These are phyloP conservation scores for Tulasnella sp. DNA, from an alignment of 768 basidiomycete genomes.

Conservation along the genomic window DNA sequence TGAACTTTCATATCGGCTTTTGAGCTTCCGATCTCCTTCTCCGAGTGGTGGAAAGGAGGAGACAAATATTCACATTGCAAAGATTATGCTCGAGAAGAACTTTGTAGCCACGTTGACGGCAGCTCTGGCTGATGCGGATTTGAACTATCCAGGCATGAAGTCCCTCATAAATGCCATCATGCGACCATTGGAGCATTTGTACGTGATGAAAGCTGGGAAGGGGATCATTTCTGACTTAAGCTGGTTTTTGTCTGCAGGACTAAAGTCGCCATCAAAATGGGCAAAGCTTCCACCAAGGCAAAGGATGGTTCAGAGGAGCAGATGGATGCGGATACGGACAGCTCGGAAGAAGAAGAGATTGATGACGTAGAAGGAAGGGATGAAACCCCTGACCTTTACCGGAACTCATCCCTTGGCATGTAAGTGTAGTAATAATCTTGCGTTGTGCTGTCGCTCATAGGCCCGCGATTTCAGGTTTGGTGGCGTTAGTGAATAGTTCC, in stretches of 20 bases:
- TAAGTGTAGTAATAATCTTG: slow-evolving; percentile 33
- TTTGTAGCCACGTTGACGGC: slow-evolving; percentile 83
- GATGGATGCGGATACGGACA: slow-evolving; percentile 37
- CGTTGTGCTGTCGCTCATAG: neutral
- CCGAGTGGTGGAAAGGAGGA: slow-evolving; percentile 42
- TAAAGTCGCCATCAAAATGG: slow-evolving; percentile 98
- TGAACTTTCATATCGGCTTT: slow-evolving; percentile 79
- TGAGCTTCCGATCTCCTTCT: slow-evolving; percentile 40
- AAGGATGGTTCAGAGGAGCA: slow-evolving; percentile 49
- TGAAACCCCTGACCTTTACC: slow-evolving; percentile 88
- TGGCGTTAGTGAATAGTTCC: slow-evolving; percentile 53
- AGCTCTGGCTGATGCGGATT: slow-evolving; percentile 84
- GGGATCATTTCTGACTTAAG: neutral
- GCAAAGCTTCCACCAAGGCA: slow-evolving; percentile 57
- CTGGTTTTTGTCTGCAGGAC: slow-evolving; percentile 44
- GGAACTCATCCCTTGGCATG: slow-evolving; percentile 95
- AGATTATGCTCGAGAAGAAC: slow-evolving; percentile 97
- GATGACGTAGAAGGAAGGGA: slow-evolving; percentile 41
- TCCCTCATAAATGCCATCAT: slow-evolving; percentile 80
- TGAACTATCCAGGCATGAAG: slow-evolving; percentile 89
- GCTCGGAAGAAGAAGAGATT: slow-evolving; percentile 38
- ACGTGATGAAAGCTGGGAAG: slow-evolving; percentile 31
- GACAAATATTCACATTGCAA: slow-evolving; percentile 83
- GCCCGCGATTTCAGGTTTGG: slow-evolving; percentile 44
- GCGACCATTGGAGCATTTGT: slow-evolving; percentile 85